Base-by-base conservation (phyloP, 495 filamentous ascomycete genomes). In the Penicillium atrosanguineum region DNA sequence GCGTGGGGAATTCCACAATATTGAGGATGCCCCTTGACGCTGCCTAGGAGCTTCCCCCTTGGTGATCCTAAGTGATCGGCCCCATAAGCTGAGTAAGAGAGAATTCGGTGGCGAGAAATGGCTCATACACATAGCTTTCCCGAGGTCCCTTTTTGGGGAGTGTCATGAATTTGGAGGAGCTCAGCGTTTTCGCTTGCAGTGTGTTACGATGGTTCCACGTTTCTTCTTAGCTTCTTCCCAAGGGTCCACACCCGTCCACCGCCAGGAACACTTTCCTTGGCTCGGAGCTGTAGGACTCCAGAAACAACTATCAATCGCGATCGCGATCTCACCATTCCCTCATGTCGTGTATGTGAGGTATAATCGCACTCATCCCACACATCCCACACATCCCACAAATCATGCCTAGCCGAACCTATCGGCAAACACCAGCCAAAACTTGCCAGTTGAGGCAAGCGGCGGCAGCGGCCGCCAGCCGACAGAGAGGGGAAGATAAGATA, bases 401-500 rank as follows among this genome's bases (percentile, higher is more conserved):
- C 31, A 34, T 34, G 31, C 9, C 36, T 41, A 53, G 56, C 56
- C 56, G 56, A 58, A n/a, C 42, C 15, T 16, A 23, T 59, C 56
- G 56, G 56, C 56, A 48, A 59, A 53, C 25, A 12, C 49, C 19
- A 37, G 36, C 14, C 42, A 38, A 52, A 18, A 40, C 41, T 40
- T 55, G 29, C 56, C 56, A 15, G 25, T 50, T 54, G 15, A n/a
- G 47, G 56, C 14, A 59, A 55, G 47, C 25, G 41, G 47, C 56
- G 52, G 56, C 38, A 48, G 37, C 43, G 37, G 25, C 56, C 46
- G 56, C 56, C 25, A 14, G 28, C 50, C 46, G 50, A 54, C 39
- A 8, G 19, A 25, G 34, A 55, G 11, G 14, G 34, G 31, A 15
- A 56, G 52, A 52, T 34, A 48, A 58, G 46, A 53, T 55, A 50